These are phyloP conservation scores for Spizellomyces punctatus DNA, from an alignment of 192 early-diverging fungal species.

Conservation along the genomic window DNA sequence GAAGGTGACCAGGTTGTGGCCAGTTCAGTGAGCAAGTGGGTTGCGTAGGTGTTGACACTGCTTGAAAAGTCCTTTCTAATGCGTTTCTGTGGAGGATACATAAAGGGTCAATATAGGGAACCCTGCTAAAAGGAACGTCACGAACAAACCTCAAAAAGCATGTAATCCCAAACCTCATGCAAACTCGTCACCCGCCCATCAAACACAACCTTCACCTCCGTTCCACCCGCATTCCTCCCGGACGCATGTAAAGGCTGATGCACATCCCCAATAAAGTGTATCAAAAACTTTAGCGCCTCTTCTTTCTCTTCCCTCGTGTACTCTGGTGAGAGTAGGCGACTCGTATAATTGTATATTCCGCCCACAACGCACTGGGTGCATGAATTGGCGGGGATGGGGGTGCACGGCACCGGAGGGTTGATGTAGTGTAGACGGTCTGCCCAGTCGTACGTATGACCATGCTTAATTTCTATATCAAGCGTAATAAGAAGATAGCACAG, in stretches of 20 bases:
- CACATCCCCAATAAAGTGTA: slow-evolving; percentile 52
- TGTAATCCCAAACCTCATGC: slow-evolving; percentile 40
- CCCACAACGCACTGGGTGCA: slow-evolving; percentile 11
- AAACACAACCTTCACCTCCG: slow-evolving; percentile 25
- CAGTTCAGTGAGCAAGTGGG: slow-evolving; percentile 23
- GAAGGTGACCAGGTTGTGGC: neutral
- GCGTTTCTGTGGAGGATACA: neutral
- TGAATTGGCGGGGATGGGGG: neutral
- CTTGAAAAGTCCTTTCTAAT: neutral
- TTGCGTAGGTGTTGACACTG: slow-evolving; percentile 7
- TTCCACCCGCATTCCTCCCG: slow-evolving; percentile 35
- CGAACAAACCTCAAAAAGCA: slow-evolving; percentile 23
- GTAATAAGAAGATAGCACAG: neutral
- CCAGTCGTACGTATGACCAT: neutral
- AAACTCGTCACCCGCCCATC: slow-evolving; percentile 10
- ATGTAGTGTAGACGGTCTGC: slow-evolving; percentile 20
- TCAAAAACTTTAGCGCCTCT: slow-evolving; percentile 42
- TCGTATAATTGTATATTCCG: slow-evolving; percentile 42
- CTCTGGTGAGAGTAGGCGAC: neutral
- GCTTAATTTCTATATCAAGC: slow-evolving; percentile 7
- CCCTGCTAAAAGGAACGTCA: neutral
- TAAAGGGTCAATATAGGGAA: no score
- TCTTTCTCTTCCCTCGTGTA: neutral
- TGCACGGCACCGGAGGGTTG: slow-evolving; percentile 18
- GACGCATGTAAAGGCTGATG: slow-evolving; percentile 50